Percentiles rank a stretch among this genome's conserved stretches.
phyloP scores from a whole-genome alignment of 495 filamentous ascomycete species.

The Cryomyces antarcticus region DNA sequence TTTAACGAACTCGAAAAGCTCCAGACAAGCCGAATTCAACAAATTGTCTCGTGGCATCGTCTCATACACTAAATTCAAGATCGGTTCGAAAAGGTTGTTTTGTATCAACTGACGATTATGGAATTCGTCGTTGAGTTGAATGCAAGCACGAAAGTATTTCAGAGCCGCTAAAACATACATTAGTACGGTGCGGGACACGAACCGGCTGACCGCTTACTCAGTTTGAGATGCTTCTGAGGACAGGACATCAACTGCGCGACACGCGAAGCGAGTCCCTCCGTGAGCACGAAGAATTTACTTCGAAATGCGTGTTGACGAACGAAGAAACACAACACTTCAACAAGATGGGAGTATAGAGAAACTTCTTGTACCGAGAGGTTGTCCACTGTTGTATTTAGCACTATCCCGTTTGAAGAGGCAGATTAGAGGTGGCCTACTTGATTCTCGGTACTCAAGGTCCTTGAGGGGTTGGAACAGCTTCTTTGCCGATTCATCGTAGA shows the following conservation, averaged over 20 bases:
- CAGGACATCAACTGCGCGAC: conserved; percentile 68
- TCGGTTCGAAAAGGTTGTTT: conserved; percentile 66
- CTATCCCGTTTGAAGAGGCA: background rate
- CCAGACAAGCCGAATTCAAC: conserved; percentile 85
- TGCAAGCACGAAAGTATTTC: conserved; percentile 82
- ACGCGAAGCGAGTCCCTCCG: conserved; percentile 55
- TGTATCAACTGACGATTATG: conserved; percentile 75
- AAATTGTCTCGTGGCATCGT: conserved; percentile 95
- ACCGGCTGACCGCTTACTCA: conserved; percentile 36
- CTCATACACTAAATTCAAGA: conserved; percentile 68
- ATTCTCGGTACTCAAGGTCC: conserved; percentile 47
- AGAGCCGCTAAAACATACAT: conserved; percentile 42
- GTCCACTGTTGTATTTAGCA: conserved; percentile 26
- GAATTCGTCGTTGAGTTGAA: conserved; percentile 77
- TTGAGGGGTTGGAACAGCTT: conserved; percentile 76
- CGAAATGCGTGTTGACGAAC: conserved; percentile 72
- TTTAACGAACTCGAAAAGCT: conserved; percentile 83
- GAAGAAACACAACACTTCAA: conserved; percentile 90
- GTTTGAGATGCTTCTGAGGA: conserved; percentile 82
- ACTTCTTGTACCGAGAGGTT: conserved; percentile 59
- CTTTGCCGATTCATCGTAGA: conserved; percentile 77
- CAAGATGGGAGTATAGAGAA: conserved; percentile 70
- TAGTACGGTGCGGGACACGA: conserved; percentile 1
- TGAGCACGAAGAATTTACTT: conserved; percentile 73
- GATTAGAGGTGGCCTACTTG: conserved; percentile 23